phyloP scores from a whole-genome alignment of 345 rosid species.

The Hypericum androsaemum region DNA sequence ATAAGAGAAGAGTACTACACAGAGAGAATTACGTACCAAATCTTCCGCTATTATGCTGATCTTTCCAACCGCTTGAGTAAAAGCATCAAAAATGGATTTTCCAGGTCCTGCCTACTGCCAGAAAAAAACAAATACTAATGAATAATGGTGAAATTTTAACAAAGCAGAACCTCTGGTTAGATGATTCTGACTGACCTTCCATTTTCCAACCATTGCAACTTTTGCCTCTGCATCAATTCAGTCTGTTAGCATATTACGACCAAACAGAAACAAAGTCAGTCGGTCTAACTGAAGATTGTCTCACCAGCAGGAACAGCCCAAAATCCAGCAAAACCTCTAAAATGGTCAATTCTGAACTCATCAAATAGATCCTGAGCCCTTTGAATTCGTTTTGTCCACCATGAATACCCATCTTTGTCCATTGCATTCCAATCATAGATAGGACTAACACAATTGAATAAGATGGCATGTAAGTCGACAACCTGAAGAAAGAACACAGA shows the following conservation, averaged over 20 bases:
- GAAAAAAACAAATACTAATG: conserved; percentile 19
- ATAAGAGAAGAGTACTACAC: no score
- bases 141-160: conserved; percentile 12
- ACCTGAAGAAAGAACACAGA: no score
- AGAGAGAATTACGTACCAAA: conserved; percentile 40
- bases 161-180: conserved; percentile 10
- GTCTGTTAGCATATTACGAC: conserved; percentile 11
- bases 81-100: conserved; percentile 74
- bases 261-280: conserved; percentile 4
- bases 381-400: conserved; percentile 75
- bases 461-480: no score
- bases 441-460: conserved; percentile 32
- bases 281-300: conserved; percentile 17
- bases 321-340: conserved; percentile 94
- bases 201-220: conserved; percentile 67
- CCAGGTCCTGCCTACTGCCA: conserved; percentile 94
- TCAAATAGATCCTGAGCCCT: conserved; percentile 72
- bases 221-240: conserved; percentile 55
- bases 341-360: conserved; percentile 92
- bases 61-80: conserved; percentile 54
- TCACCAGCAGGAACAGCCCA: conserved; percentile 94
- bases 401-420: conserved; percentile 75
- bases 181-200: conserved; percentile 53
- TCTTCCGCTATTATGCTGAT: conserved; percentile 86
- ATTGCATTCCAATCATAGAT: conserved; percentile 88